Percentiles rank a stretch among this genome's conserved stretches.
Evolutionary conservation across 331 rosid species (phyloP).

Genomic region (Rhamnella rubrinervis): DNA sequence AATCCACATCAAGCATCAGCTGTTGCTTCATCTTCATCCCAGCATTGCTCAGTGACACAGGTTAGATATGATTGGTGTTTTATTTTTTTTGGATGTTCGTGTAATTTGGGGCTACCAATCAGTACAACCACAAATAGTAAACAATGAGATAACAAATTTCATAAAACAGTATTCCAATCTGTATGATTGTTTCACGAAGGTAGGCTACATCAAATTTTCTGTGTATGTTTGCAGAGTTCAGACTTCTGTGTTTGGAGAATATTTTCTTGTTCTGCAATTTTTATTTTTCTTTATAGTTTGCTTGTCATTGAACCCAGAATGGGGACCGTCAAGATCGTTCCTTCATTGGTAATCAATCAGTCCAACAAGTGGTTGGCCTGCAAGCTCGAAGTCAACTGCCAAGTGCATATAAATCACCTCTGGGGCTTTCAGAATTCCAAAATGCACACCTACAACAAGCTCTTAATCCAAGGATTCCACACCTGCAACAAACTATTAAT

Average conservation of each 20-base stretch:
- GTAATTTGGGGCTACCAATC: not conserved
- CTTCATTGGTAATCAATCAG: constrained; percentile 18
- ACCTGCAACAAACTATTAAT: constrained; percentile 24
- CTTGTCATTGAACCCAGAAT: constrained; percentile 38
- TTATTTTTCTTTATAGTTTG: not conserved
- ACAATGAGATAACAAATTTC: not conserved
- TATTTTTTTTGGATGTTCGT: constrained; percentile 10
- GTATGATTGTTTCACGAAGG: not conserved
- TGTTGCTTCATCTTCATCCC: constrained; percentile 41
- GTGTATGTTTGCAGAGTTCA: not conserved
- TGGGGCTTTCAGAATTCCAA: constrained; percentile 27
- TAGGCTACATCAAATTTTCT: no score
- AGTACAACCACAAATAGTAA: not conserved
- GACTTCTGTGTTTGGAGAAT: not conserved
- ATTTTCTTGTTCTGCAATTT: not conserved
- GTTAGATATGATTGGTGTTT: constrained; percentile 33
- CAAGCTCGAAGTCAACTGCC: constrained; percentile 39
- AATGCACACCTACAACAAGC: constrained; percentile 70
- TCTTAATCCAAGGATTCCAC: constrained; percentile 30
- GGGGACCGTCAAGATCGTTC: constrained; percentile 24
- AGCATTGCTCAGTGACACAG: constrained; percentile 47
- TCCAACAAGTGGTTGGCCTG: constrained; percentile 4
- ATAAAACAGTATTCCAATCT: not conserved
- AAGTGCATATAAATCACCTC: constrained; percentile 19
- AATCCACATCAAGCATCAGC: constrained; percentile 26